Percentiles rank a stretch among this genome's conserved stretches.
These are phyloP conservation scores for Metschnikowia colocasiae DNA, from an alignment of 805 yeast species.

Conservation along the genomic window DNA sequence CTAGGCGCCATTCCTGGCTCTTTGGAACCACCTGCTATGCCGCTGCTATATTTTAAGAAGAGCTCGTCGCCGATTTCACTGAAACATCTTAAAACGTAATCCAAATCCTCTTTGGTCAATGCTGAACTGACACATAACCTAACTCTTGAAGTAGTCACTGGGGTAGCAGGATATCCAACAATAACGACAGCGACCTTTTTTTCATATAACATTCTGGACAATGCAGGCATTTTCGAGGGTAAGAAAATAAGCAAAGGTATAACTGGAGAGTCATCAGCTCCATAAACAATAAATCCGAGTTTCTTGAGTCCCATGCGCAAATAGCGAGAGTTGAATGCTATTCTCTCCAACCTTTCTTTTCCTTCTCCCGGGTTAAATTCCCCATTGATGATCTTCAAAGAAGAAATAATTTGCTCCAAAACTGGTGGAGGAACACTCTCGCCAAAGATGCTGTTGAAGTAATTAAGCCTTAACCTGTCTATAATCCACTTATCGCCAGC, in stretches of 20 bases:
- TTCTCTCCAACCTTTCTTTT: conserved; percentile 79
- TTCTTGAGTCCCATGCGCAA: conserved; percentile 85
- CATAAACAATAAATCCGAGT: conserved; percentile 90
- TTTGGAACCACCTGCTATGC: conserved; percentile 68
- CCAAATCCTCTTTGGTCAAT: conserved; percentile 90
- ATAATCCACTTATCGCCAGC: conserved; percentile 71
- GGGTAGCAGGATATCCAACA: conserved; percentile 98
- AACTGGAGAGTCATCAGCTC: conserved; percentile 95
- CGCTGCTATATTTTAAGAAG: conserved; percentile 72
- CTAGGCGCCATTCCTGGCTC: conserved; percentile 57
- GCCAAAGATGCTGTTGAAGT: conserved; percentile 70
- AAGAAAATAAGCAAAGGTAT: conserved; percentile 82
- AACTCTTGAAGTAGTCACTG: conserved; percentile 82
- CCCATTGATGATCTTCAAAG: conserved; percentile 76
- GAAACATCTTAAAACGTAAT: conserved; percentile 64
- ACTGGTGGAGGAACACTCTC: conserved; percentile 93
- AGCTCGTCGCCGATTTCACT: conserved; percentile 75
- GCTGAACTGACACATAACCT: conserved; percentile 92
- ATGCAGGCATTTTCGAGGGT: conserved; percentile 93
- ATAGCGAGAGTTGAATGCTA: conserved; percentile 94
- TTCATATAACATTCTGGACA: conserved; percentile 75
- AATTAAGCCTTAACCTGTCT: conserved; percentile 68
- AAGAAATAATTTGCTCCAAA: conserved; percentile 77
- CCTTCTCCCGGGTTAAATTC: conserved; percentile 91
- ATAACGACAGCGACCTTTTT: conserved; percentile 89